These are phyloP conservation scores for Ceratobasidium sp. DNA, from an alignment of 1,284 basidiomycete species.

Conservation along the genomic window DNA sequence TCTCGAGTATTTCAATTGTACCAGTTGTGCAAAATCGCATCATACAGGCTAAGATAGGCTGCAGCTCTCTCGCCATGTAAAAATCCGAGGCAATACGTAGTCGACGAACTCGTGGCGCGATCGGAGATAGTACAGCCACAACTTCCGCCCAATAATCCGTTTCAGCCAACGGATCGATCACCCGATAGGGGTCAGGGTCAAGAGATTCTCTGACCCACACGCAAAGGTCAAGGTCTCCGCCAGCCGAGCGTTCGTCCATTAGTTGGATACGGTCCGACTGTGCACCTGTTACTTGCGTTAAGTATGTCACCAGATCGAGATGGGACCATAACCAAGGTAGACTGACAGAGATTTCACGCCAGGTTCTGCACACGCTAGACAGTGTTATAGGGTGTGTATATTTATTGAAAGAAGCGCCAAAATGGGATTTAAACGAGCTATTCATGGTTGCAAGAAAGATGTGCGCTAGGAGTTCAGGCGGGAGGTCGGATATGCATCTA, in stretches of 20 bases:
- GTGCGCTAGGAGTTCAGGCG: not conserved
- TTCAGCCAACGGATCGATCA: not conserved
- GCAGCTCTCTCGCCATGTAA: not conserved
- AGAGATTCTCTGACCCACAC: not conserved
- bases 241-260: not conserved
- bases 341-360: not conserved
- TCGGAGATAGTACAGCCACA: not conserved
- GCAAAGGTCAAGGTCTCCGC: not conserved
- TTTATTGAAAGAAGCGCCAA: not conserved
- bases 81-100: not conserved
- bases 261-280: not conserved
- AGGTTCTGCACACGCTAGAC: not conserved
- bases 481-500: not conserved
- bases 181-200: not conserved
- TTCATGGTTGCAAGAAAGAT: slow-evolving; percentile 3
- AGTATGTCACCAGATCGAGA: not conserved
- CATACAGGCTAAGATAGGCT: not conserved
- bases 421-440: not conserved
- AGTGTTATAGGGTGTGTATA: not conserved
- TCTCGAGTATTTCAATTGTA: not conserved
- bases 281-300: not conserved
- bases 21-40: not conserved
- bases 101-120: not conserved
- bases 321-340: slow-evolving; percentile 8
- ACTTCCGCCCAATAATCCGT: not conserved